Evolutionary conservation across 2,329 filamentous ascomycete species (phyloP), one percentile per base, ranked within the genome.

Genomic region (Plectosphaerella cucumerina): DNA sequence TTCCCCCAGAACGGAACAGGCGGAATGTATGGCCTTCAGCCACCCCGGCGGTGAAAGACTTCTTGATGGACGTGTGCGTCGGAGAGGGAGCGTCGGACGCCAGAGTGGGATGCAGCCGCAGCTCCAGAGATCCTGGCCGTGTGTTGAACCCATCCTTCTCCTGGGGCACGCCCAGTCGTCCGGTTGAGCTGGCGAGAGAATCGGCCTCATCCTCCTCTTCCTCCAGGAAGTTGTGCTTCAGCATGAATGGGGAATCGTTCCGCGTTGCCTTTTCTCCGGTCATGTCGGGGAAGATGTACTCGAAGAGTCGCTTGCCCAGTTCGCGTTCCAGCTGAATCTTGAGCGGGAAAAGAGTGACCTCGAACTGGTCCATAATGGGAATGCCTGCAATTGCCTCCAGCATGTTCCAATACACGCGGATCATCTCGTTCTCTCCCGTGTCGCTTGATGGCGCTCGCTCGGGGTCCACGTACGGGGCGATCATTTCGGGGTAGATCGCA

Each of bases 351-450:
- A 99, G 74, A 50, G 92, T 90, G 50, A 99, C 89, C 67, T 97
- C 92, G 62, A 99, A 99, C 61, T 95, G 89, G 60, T 97, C 93
- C 77, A 99, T 90, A 31, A 99, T 92, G 1, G 93, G 90, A 55
- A 99, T 99, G 46, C 94, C 94, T 35, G 93, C 94, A 66, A 99
- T 97, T 8, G 94, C 92, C 70, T 99, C 94, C 5, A 99, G 79
- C 90, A 97, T 97, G 65, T 97, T 86, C 90, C 95, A 99, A 65
- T 96, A 94, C 12, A 99, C 89, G 33, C 87, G 84, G 48, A 99
- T 81, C 87, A 97, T 97, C 62, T 91, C 90, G 15, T 74, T 45
- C 6, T 65, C 60, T 15, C 56, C 54, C 14, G 12, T 23, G 14
- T 44, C 23, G 20, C 21, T 41, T 10, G 37, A 43, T 21, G 56